Base-by-base conservation (phyloP, 805 yeast genomes). In the Cyberlindnera suaveolens region DNA sequence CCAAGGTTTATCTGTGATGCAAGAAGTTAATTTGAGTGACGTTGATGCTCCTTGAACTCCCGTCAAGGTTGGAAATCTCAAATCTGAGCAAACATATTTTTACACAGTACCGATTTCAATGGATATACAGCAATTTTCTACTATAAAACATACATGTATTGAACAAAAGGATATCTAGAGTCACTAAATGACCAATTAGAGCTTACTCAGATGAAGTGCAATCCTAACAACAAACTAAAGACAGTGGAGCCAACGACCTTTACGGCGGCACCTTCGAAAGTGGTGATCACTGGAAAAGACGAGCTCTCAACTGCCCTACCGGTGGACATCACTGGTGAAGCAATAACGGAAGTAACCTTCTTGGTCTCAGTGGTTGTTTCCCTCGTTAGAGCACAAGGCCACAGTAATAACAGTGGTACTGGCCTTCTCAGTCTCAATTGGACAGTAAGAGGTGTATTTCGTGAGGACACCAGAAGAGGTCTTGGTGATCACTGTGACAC, bases 401-500 rank as follows among this genome's bases (percentile, higher is more conserved):
- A 20, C 23, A 20, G 23, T 20, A 20, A 20, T 7, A 20, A 20
- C 23, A 5, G 23, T 20, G 4, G 23, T 20, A 7, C 23, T 20
- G 23, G 23, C 23, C 23, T 20, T 20, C 8, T 3, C 23, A 20
- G 23, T 20, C 23, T 17, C 16, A 46, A 39, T 36, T 47, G 47
- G 33, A 47, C n/a, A 46, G 26, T 41, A 46, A 4, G 47, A 43
- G 50, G 67, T 65, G 62, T 56, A 60, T 42, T 52, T 54, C 39
- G 67, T 62, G 41, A 60, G 56, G 36, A 51, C 58, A 49, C 62
- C 63, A 53, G 53, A 49, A 10, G 27, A 11, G 3, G 48, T 39
- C 9, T 20, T 8, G 7, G 50, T 44, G 15, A 39, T 39, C 15
- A 40, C 39, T n/a, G 47, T 34, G 17, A 41, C 43, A 48, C 46